Conservation (phyloP, 2,329 filamentous ascomycete species). For the Cytospora piceicola region DNA sequence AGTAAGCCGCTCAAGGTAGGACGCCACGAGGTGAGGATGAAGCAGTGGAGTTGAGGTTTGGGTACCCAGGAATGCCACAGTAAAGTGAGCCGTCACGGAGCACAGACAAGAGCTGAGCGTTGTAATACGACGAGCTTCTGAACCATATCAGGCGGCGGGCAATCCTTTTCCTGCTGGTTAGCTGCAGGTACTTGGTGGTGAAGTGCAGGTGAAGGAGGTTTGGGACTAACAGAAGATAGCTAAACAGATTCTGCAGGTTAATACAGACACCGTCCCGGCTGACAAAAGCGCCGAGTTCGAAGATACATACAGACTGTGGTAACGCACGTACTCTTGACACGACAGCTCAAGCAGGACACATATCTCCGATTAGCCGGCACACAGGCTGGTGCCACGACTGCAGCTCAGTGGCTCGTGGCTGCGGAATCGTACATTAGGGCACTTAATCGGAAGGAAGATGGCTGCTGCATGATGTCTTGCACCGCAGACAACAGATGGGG, state of each 20-base stretch:
- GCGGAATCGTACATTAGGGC: conserved; percentile 20
- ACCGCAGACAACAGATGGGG: conserved; percentile 15
- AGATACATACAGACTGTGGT: neutral
- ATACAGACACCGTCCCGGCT: neutral
- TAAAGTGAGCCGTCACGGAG: neutral
- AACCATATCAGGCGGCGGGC: neutral
- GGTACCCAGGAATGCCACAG: neutral
- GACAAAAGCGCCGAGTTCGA: neutral
- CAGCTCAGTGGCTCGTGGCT: neutral
- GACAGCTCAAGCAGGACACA: conserved; percentile 14
- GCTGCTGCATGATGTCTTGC: conserved; percentile 26
- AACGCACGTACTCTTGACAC: conserved; percentile 12
- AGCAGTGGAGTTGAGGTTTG: neutral
- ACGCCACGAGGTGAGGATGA: neutral
- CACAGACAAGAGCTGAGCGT: neutral
- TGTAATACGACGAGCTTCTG: neutral
- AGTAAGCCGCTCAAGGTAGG: neutral
- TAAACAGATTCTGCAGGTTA: neutral
- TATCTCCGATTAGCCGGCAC: conserved; percentile 4
- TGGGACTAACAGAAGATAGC: neutral
- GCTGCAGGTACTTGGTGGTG: neutral
- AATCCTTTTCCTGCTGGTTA: neutral
- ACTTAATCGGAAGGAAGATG: conserved; percentile 1
- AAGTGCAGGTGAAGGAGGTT: neutral
- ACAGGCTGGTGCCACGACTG: conserved; percentile 11